A percentile compares a stretch with the other conserved stretches of the same genome.
These are phyloP conservation scores for Mycena galericulata DNA, from an alignment of 768 basidiomycete species.

Conservation along the genomic window DNA sequence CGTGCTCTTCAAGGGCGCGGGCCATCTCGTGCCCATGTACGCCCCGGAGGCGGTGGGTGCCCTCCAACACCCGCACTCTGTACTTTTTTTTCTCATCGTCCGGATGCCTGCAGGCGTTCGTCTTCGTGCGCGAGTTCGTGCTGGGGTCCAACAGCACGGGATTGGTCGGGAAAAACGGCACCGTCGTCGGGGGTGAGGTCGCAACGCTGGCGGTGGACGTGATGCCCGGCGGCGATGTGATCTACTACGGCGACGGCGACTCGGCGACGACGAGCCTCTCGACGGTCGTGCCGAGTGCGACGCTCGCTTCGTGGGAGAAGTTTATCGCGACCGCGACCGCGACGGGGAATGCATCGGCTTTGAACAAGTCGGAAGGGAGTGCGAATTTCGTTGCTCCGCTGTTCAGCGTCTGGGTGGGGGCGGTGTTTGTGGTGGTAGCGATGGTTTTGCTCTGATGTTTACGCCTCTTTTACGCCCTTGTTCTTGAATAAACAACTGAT, in stretches of 20 bases:
- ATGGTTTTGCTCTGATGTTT: too few relatives aligned
- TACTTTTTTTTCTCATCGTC: not conserved
- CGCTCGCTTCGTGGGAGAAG: conserved; percentile 48
- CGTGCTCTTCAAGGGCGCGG: conserved; percentile 29
- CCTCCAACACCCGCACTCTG: too few relatives aligned
- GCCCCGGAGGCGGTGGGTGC: conserved; percentile 31
- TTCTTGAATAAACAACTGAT: too few relatives aligned
- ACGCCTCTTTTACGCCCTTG: too few relatives aligned
- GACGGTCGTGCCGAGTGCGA: conserved; percentile 49
- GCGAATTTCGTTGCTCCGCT: too few relatives aligned
- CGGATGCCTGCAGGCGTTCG: conserved; percentile 54
- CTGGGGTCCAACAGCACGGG: conserved; percentile 61
- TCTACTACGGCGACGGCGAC: conserved; percentile 54
- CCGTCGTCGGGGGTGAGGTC: conserved; percentile 60
- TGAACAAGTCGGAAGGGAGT: too few relatives aligned
- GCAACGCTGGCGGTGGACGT: conserved; percentile 49
- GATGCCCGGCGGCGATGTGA: conserved; percentile 54
- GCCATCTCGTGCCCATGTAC: conserved; percentile 33
- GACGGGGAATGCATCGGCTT: not conserved
- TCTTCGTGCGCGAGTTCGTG: conserved; percentile 61
- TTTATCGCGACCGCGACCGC: conserved; percentile 42
- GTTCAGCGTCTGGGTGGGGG: too few relatives aligned
- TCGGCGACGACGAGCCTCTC: conserved; percentile 48
- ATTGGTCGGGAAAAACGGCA: conserved; percentile 47
- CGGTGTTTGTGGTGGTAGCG: too few relatives aligned